These are phyloP conservation scores for Syzygium grande DNA, from an alignment of 345 rosid genomes.

Conservation along the genomic window DNA sequence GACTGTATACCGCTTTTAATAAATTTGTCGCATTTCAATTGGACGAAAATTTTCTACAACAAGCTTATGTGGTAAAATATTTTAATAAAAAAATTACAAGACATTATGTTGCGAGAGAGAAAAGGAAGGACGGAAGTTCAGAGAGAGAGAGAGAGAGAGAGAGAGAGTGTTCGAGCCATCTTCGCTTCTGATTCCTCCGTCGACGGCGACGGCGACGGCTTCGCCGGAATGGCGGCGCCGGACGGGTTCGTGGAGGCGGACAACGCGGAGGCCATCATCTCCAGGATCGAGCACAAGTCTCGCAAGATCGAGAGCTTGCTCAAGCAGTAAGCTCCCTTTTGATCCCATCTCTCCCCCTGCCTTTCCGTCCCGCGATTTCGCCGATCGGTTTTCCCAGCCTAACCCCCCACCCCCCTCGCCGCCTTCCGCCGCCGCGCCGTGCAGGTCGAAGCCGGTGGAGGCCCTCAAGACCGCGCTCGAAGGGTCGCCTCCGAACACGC, in stretches of 20 bases:
- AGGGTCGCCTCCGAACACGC: constrained; percentile 79
- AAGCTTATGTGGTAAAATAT: too few species aligned
- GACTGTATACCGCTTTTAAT: neutral
- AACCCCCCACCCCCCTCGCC: too few species aligned
- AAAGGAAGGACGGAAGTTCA: neutral
- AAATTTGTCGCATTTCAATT: neutral
- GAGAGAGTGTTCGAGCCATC: neutral
- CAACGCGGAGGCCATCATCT: constrained; percentile 85
- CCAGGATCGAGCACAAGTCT: constrained; percentile 87
- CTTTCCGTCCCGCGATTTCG: neutral
- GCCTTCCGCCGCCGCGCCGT: too few species aligned
- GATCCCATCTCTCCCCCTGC: neutral
- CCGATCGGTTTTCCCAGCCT: neutral
- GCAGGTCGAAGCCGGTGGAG: constrained; percentile 52
- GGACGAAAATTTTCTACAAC: neutral
- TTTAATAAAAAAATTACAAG: neutral
- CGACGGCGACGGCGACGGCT: neutral
- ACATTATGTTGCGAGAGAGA: neutral
- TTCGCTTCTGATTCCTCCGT: neutral
- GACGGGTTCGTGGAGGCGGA: constrained; percentile 65
- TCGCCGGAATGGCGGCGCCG: constrained; percentile 33
- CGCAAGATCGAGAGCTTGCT: constrained; percentile 85
- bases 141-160: neutral
- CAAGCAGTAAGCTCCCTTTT: constrained; percentile 37
- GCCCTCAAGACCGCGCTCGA: constrained; percentile 91